Conservation (phyloP, 164 flowering plant genomes). For the Protea cynaroides region DNA sequence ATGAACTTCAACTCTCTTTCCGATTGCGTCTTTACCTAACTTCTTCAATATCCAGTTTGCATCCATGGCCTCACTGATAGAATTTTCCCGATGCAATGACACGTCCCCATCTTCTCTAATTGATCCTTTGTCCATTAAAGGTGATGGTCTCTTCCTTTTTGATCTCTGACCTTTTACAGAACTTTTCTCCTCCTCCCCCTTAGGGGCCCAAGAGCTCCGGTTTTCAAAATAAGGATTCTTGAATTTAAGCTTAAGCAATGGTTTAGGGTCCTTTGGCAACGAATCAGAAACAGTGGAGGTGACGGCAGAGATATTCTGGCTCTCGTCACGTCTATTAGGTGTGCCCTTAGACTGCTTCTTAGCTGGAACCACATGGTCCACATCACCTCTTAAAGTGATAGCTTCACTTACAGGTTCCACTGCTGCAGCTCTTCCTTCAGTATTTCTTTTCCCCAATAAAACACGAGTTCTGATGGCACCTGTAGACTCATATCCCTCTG, state of each 20-base stretch:
- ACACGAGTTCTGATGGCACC: conserved; percentile 24
- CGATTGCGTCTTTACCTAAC: conserved; percentile 92
- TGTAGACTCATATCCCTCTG: conserved; percentile 28
- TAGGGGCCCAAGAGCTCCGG: conserved; percentile 43
- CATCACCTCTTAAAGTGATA: conserved; percentile 29
- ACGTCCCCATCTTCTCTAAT: conserved; percentile 40
- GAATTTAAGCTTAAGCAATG: conserved; percentile 71
- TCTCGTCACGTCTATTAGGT: conserved; percentile 22
- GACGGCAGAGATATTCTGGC: conserved; percentile 20
- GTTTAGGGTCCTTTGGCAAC: conserved; percentile 54
- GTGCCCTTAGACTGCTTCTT: conserved; percentile 36
- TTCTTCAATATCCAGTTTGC: conserved; percentile 92
- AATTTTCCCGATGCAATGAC: conserved; percentile 29
- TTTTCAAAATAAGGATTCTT: conserved; percentile 56
- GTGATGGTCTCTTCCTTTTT: conserved; percentile 81
- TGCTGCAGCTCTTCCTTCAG: conserved; percentile 23
- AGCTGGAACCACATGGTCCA: conserved; percentile 11
- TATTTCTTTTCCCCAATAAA: conserved; percentile 30
- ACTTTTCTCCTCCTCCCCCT: conserved; percentile 63
- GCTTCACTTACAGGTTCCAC: conserved; percentile 26
- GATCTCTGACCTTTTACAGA: conserved; percentile 87
- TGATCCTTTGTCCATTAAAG: conserved; percentile 33
- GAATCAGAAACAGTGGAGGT: conserved; percentile 28
- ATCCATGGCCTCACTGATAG: conserved; percentile 63
- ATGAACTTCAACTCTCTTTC: conserved; percentile 92